Percentiles rank a stretch among this genome's conserved stretches.
Conservation (phyloP, 2,329 filamentous ascomycete species). For the Setomelanomma holmii region DNA sequence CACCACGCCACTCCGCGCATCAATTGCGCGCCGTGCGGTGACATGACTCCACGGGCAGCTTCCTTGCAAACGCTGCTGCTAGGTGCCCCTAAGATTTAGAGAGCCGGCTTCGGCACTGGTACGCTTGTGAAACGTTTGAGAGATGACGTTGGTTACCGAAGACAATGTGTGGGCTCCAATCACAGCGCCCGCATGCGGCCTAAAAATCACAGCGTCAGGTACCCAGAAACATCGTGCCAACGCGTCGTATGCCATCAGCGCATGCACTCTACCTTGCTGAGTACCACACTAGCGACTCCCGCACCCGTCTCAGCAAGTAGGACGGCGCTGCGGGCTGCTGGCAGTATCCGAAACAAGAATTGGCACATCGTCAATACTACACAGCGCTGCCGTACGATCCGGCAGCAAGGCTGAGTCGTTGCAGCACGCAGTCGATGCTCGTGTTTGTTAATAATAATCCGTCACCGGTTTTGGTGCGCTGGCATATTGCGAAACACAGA, state of each 20-base stretch:
- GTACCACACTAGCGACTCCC: background rate
- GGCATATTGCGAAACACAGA: conserved; percentile 27
- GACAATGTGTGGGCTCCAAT: conserved; percentile 16
- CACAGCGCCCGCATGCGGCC: conserved; percentile 13
- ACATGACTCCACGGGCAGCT: conserved; percentile 10
- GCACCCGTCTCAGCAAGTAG: background rate
- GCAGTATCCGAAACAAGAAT: background rate
- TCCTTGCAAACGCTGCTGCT: conserved; percentile 20
- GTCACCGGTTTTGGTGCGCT: conserved; percentile 15
- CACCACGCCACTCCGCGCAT: conserved; percentile 19
- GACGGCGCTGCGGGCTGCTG: background rate
- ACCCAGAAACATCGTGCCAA: conserved; percentile 9
- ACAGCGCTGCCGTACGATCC: conserved; percentile 21
- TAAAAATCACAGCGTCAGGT: conserved; percentile 23
- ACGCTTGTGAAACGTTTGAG: conserved; percentile 20
- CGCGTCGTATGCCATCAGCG: conserved; percentile 1
- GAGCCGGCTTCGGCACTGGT: conserved; percentile 13
- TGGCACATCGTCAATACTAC: background rate
- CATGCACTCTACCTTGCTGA: conserved; percentile 21
- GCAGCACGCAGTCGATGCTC: conserved; percentile 9
- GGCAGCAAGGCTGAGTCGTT: conserved; percentile 16
- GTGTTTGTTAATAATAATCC: conserved; percentile 6
- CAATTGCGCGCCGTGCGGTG: conserved; percentile 13
- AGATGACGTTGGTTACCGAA: conserved; percentile 28
- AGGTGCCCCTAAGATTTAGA: conserved; percentile 16